These are phyloP conservation scores for Hypoxylon sp. DNA, from an alignment of 2,329 filamentous ascomycete genomes.

Conservation along the genomic window DNA sequence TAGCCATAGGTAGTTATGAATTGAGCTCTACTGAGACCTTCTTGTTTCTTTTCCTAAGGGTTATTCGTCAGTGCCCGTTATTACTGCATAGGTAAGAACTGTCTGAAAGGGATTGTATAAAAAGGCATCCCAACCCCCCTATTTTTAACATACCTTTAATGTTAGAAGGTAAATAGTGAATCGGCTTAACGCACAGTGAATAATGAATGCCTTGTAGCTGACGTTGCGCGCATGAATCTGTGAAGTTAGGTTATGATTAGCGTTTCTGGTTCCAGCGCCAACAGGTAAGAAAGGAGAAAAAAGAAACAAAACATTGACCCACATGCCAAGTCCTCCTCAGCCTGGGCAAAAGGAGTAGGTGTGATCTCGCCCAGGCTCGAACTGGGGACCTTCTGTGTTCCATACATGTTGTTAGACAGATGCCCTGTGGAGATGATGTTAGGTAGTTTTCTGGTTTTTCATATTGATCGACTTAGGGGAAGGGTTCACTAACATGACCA, in stretches of 20 bases:
- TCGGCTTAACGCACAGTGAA: not conserved
- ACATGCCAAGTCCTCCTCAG: not conserved
- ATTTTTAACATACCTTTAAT: not conserved
- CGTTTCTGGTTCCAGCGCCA: not conserved
- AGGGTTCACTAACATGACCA: conserved; percentile 19
- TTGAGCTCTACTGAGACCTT: not conserved
- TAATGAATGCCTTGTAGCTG: not conserved
- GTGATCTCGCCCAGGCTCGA: conserved; percentile 22
- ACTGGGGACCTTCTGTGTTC: conserved; percentile 19
- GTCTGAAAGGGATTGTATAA: not conserved
- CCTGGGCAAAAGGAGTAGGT: not conserved
- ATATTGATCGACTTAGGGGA: not conserved
- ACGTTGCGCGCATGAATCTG: not conserved
- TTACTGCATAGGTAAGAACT: not conserved
- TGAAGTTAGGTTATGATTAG: not conserved
- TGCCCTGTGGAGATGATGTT: conserved; percentile 21
- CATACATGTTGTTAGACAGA: conserved; percentile 17
- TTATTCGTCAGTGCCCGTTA: not conserved
- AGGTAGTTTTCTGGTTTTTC: not conserved
- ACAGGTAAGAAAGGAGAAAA: not conserved
- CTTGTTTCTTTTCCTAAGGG: not conserved
- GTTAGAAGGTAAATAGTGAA: not conserved
- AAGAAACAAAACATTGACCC: not conserved
- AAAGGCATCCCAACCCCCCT: not conserved
- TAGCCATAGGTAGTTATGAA: not conserved